Base-by-base conservation (phyloP, 768 basidiomycete genomes). In the Panaeolus cyanescens region DNA sequence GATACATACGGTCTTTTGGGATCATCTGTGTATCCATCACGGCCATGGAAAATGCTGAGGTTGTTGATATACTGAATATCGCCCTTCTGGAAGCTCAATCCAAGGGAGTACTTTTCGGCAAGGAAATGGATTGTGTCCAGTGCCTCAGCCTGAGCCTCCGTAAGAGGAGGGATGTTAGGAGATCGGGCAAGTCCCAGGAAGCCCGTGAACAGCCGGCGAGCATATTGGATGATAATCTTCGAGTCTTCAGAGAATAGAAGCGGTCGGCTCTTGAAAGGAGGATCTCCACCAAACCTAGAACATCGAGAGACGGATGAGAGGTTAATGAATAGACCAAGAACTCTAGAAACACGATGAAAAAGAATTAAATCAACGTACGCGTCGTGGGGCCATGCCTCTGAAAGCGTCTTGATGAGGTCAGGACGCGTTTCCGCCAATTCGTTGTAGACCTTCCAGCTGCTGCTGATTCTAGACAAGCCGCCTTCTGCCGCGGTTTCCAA, bases 11-110 rank as follows among this genome's bases (percentile, higher is more conserved):
- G 75, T 34, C 77, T 68, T 57, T 76, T 73, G 5, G 68, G 67
- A 32, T 70, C 70, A 65, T 81, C 80, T n/a, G 62, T 67, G 60
- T 76, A 81, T 4, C 73, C 77, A 61, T 81, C 81, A 57, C 81
- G 67, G 5, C 79, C 79, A 63, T 82, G 81, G 59, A 82, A 75
- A 32, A 82, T 71, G 9, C 78, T 72, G 63, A 82, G 65, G 59
- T 76, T 80, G 67, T 80, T 82, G 67, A 82, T 81, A 59, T 80
- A 82, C 64, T 82, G 80, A 32, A 82, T 79, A 58, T 81, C 80
- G 50, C 80, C 80, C 58, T 81, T 81, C 69, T 79, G 72, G 71
- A 82, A 80, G 58, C 80, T 81, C 42, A 83, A 70, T 3, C 69
- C 77, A 1, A 83, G 69, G 32, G 76, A 72, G 59, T 76, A 74